A percentile compares a stretch with the other conserved stretches of the same genome.
Conservation (phyloP, 1,284 basidiomycete species). For the Stereum hirsutum region DNA sequence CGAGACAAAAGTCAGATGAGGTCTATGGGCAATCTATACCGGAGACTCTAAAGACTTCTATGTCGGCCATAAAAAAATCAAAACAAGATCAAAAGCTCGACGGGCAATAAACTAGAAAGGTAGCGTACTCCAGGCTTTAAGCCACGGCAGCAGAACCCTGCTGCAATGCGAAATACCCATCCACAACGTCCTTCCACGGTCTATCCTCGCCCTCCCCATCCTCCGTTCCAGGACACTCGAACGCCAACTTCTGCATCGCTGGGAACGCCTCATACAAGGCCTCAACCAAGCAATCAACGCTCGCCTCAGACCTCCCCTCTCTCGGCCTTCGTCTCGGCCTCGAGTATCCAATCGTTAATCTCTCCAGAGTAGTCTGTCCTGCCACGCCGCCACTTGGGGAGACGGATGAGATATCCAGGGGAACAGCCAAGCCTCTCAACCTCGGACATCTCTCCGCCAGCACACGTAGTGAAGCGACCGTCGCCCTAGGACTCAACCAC, state of each 20-base stretch:
- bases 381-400: constrained; percentile 4
- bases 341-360: constrained; percentile 11
- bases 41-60: too few relatives aligned
- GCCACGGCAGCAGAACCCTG: neutral
- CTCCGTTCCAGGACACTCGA: too few relatives aligned
- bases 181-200: constrained; percentile 11
- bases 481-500: constrained; percentile 12
- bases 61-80: too few relatives aligned
- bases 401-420: constrained; percentile 9
- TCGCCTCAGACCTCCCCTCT: constrained; percentile 4
- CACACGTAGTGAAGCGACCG: constrained; percentile 9
- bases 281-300: constrained; percentile 8
- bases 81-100: neutral
- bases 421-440: constrained; percentile 8
- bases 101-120: neutral
- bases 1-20: too few relatives aligned
- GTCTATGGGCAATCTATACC: too few relatives aligned
- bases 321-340: constrained; percentile 5
- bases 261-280: constrained; percentile 12
- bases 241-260: constrained; percentile 8
- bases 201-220: constrained; percentile 6
- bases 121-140: neutral
- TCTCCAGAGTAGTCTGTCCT: constrained; percentile 7
- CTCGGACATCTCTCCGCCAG: constrained; percentile 9
- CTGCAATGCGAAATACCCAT: constrained; percentile 8